phyloP scores from a whole-genome alignment of 2,329 filamentous ascomycete species.

The Talaromyces sp. region DNA sequence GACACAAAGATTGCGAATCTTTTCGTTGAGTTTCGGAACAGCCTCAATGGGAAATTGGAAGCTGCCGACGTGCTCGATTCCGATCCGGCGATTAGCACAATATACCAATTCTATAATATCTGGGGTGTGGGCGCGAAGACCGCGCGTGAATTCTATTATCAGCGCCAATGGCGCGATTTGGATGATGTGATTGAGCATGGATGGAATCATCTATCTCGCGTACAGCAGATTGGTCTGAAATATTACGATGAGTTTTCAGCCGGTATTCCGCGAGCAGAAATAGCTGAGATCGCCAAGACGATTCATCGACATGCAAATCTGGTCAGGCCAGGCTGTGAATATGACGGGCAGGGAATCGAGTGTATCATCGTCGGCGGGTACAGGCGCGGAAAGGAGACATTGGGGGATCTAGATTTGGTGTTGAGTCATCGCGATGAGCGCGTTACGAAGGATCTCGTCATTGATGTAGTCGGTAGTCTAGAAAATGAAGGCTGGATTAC shows the following conservation, averaged over 20 bases:
- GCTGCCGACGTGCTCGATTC: constrained; percentile 63
- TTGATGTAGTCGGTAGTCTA: constrained; percentile 66
- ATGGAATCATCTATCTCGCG: constrained; percentile 69
- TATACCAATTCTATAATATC: constrained; percentile 74
- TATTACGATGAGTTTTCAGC: constrained; percentile 81
- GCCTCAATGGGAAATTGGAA: constrained; percentile 53
- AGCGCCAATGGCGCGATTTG: constrained; percentile 72
- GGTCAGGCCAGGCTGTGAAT: constrained; percentile 51
- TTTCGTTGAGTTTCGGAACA: constrained; percentile 69
- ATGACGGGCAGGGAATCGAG: constrained; percentile 47
- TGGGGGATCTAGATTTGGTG: constrained; percentile 82
- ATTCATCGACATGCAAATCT: constrained; percentile 65
- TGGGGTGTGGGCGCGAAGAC: constrained; percentile 88
- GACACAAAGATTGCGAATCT: constrained; percentile 73
- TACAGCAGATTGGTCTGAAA: constrained; percentile 91
- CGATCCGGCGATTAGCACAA: constrained; percentile 61
- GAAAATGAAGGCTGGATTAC: constrained; percentile 71
- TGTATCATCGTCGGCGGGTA: constrained; percentile 74
- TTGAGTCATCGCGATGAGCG: constrained; percentile 71
- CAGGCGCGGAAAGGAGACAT: constrained; percentile 68
- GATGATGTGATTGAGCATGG: constrained; percentile 83
- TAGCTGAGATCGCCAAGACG: constrained; percentile 62
- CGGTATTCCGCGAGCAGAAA: constrained; percentile 69
- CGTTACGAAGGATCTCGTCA: constrained; percentile 67
- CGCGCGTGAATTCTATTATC: constrained; percentile 74